Base-by-base conservation (phyloP, 495 filamentous ascomycete genomes). In the Clavariopsis aquatica region DNA sequence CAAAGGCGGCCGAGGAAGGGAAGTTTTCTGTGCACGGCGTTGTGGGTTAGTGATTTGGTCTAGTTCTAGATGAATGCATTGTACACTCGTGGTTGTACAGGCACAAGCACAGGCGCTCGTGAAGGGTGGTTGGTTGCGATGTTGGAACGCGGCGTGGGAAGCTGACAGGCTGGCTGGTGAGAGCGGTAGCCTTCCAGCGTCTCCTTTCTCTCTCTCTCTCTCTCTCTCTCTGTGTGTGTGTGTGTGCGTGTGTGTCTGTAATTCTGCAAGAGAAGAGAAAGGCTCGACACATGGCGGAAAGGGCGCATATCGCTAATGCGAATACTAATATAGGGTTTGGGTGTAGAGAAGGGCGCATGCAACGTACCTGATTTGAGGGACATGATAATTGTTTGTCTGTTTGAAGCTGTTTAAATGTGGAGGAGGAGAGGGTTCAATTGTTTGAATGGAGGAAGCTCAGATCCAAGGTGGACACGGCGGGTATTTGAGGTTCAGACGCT, bases 1-100 rank as follows among this genome's bases (percentile, higher is more conserved):
- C 94, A 78, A 98, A 98, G 65, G 92, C 90, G 49, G 79, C 86
- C 53, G 93, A 97, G 66, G 94, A 88, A 57, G 95, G 94, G 80
- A 95, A 96, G 62, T 85, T 84, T 79, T 85, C 92, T 96, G 71
- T 53, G 52, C 12, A 12, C 19, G n/a, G 38, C 2, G 28, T 56
- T 55, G n/a, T 23, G 31, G 24, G 64, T 52, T 38, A 28, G 54
- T 41, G 3, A 54, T 59, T 49, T 9, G 47, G 1, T 24, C 20
- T 51, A 9, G 22, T 23, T 51, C 20, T 9, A 51, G 20, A 2
- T 22, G 5, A 23, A 23, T n/a, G 15, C 47, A 23, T 51, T 51
- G 8, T 9, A 51, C 19, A 19, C 31, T 52, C 22, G 12, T 34
- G 10, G 52, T 68, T 31, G 70, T 54, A 56, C 29, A 70, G n/a